Conservation (phyloP, 2,329 filamentous ascomycete species). For the Cordyceps pruinosa region DNA sequence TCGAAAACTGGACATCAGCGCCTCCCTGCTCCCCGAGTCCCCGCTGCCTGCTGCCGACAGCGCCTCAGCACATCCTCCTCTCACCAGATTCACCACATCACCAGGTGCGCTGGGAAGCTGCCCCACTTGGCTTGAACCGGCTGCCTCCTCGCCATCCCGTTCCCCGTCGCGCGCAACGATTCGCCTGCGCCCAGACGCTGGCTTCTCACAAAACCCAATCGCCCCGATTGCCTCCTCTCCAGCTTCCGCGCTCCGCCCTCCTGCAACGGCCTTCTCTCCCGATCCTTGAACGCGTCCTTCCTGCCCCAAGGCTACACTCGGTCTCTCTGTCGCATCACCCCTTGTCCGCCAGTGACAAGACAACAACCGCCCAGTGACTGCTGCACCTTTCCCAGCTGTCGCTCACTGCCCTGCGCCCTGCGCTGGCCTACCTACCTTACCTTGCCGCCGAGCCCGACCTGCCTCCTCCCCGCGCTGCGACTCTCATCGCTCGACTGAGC, state of each 20-base stretch:
- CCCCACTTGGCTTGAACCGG: conserved; percentile 1
- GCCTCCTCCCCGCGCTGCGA: neutral
- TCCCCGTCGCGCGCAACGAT: conserved; percentile 1
- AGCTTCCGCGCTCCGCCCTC: neutral
- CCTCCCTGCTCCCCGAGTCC: too few species aligned
- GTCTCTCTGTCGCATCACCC: neutral
- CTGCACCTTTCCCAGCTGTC: neutral
- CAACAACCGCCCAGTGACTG: too few species aligned
- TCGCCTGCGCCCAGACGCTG: neutral
- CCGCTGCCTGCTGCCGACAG: neutral
- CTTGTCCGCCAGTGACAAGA: conserved; percentile 8
- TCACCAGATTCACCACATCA: neutral
- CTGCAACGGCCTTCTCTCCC: neutral
- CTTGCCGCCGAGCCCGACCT: conserved; percentile 1
- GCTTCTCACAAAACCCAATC: too few species aligned
- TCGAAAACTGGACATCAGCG: neutral
- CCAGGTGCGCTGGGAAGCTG: neutral
- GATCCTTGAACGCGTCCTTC: neutral
- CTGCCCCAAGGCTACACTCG: neutral
- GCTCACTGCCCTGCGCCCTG: neutral
- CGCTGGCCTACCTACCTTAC: conserved; percentile 2
- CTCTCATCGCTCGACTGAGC: neutral
- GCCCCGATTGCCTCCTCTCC: neutral
- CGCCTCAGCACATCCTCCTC: neutral
- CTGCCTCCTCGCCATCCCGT: neutral